phyloP scores from a whole-genome alignment of 2,329 filamentous ascomycete species.

The Apiospora koreana region DNA sequence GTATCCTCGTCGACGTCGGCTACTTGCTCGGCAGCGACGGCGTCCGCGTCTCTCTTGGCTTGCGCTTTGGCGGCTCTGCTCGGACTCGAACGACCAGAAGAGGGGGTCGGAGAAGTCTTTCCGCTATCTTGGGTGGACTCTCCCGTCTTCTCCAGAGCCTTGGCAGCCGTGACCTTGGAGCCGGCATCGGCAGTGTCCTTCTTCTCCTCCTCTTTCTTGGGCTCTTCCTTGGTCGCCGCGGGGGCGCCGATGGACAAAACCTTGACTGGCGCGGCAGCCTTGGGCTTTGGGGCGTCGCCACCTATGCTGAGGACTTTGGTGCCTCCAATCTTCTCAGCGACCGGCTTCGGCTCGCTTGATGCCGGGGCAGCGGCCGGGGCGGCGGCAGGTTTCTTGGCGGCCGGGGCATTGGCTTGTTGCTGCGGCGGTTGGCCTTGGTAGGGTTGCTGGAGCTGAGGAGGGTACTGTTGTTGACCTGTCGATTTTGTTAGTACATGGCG shows the following conservation, averaged over 20 bases:
- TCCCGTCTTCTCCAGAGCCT: constrained; percentile 90
- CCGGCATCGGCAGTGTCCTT: constrained; percentile 54
- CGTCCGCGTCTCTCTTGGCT: constrained; percentile 68
- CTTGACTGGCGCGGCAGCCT: constrained; percentile 52
- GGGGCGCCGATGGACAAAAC: constrained; percentile 74
- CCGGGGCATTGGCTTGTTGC: constrained; percentile 39
- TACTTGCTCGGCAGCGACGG: constrained; percentile 79
- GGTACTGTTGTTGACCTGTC: constrained; percentile 53
- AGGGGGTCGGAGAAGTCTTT: constrained; percentile 77
- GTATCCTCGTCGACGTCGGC: constrained; percentile 73
- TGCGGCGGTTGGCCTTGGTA: constrained; percentile 27
- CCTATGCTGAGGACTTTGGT: constrained; percentile 67
- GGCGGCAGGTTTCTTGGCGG: constrained; percentile 60
- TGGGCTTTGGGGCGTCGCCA: constrained; percentile 52
- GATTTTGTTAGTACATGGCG: constrained; percentile 16
- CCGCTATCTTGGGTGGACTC: constrained; percentile 65
- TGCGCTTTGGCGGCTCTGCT: constrained; percentile 49
- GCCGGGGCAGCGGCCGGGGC: constrained; percentile 41
- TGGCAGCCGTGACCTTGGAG: constrained; percentile 80
- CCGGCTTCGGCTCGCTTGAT: constrained; percentile 49
- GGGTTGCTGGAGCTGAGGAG: constrained; percentile 50
- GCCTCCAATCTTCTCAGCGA: constrained; percentile 55
- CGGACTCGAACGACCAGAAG: constrained; percentile 83
- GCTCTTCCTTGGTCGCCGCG: constrained; percentile 54
- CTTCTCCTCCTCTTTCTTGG: constrained; percentile 46